Conservation (phyloP, 2,329 filamentous ascomycete species). For the Aspergillus aculeatinus region DNA sequence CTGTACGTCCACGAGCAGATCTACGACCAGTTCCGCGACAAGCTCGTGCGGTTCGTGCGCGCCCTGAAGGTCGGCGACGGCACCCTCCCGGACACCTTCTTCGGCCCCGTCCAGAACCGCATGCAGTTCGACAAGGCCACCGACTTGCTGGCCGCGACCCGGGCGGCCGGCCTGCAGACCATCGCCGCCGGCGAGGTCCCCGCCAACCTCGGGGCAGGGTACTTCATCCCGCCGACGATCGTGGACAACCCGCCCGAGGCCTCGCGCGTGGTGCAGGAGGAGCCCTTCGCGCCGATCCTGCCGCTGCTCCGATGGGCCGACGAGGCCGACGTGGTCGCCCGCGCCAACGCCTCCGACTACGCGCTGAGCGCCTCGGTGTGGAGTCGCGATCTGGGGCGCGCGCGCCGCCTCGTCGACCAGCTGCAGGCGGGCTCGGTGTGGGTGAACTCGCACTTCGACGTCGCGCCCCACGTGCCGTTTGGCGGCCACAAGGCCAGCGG, state of each 20-base stretch:
- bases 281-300: constrained; percentile 65
- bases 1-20: constrained; percentile 62
- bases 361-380: constrained; percentile 61
- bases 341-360: constrained; percentile 55
- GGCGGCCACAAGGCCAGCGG: constrained; percentile 56
- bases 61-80: constrained; percentile 39
- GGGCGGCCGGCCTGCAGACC: constrained; percentile 54
- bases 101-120: constrained; percentile 63
- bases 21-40: constrained; percentile 56
- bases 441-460: constrained; percentile 52
- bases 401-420: constrained; percentile 53
- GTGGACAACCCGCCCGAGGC: constrained; percentile 58
- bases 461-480: constrained; percentile 40
- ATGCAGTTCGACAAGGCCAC: constrained; percentile 64
- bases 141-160: constrained; percentile 56
- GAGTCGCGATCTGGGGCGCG: constrained; percentile 53
- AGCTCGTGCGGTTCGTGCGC: constrained; percentile 48
- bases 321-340: constrained; percentile 59
- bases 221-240: constrained; percentile 60
- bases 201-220: constrained; percentile 46
- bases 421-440: constrained; percentile 61
- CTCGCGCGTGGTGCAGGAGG: constrained; percentile 57
- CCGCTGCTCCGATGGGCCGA: constrained; percentile 61
- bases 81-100: constrained; percentile 47
- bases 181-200: constrained; percentile 50